A percentile compares a stretch with the other conserved stretches of the same genome.
phyloP scores from a whole-genome alignment of 768 basidiomycete genomes.

The Leccinum rimulosum region DNA sequence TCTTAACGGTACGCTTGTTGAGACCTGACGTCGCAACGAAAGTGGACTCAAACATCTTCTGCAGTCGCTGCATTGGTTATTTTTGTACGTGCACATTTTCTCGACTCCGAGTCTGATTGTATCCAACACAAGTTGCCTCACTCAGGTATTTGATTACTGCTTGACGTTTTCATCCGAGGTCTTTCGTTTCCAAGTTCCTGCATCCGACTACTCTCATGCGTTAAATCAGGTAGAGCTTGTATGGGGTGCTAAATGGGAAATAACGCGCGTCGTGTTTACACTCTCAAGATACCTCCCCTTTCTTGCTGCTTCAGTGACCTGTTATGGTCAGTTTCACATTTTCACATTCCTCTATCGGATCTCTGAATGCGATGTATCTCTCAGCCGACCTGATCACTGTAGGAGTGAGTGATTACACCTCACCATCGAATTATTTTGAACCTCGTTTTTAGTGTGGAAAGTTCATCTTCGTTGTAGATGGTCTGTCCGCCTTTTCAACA shows the following conservation, averaged over 20 bases:
- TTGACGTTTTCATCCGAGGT: conserved; percentile 25
- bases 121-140: background rate
- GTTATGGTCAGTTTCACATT: conserved; percentile 15
- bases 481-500: background rate
- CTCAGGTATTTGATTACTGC: conserved; percentile 22
- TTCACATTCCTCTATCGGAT: background rate
- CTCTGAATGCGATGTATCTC: background rate
- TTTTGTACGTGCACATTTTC: conserved; percentile 11
- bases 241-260: conserved; percentile 25
- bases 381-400: conserved; percentile 8
- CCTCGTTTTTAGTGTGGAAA: conserved; percentile 16
- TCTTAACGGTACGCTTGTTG: conserved; percentile 16
- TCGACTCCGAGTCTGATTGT: background rate
- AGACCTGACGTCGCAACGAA: background rate
- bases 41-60: background rate
- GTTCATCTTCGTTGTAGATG: conserved; percentile 18
- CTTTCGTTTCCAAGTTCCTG: background rate
- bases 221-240: conserved; percentile 14
- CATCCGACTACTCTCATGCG: background rate
- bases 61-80: conserved; percentile 20
- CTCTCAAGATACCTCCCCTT: conserved; percentile 29
- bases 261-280: conserved; percentile 23
- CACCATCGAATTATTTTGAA: background rate
- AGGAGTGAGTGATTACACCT: conserved; percentile 4
- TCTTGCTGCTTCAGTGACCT: conserved; percentile 14